Base-by-base conservation (phyloP, 2,329 filamentous ascomycete species). In the Xylariaceae sp. region DNA sequence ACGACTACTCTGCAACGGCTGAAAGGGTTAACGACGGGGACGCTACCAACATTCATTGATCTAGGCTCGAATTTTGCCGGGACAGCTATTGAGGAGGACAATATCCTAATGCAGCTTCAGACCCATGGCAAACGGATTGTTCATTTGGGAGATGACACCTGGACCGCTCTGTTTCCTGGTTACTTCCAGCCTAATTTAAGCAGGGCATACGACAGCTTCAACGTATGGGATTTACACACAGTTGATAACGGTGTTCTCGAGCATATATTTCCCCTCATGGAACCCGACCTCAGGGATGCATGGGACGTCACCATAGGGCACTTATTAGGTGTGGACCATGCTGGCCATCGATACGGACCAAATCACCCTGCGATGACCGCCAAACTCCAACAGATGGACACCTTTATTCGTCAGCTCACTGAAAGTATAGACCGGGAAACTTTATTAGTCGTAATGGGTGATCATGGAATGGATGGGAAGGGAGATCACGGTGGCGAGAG, bases 401-500 rank as follows among this genome's bases (percentile, higher is more conserved):
- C 69, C 0, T 86, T 96, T 29, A 78, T 97, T 54, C 81, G 84
- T 41, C 79, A 86, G 22, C 77, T 97, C 50, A 84, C 88, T 2
- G 76, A 80, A 0, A 75, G 76, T 3, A 75, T 99, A 16, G 92
- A 96, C 63, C 87, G 96, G 49, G 76, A 89, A 51, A 99, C 94
- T 0, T 76, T 99, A 19, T 76, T 99, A 34, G 84, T 99, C 18
- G 88, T 99, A 13, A 95, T 99, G 90, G 94, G 94, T n/a, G 94
- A 99, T 68, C 94, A 99, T 67, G 94, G 94, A 10, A 99, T 99
- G 94, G 94, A 99, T 70, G 77, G 82, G 56, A 97, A 99, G 74
- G 94, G 94, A 16, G 94, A 99, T 62, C 94, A 99, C 67, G 94
- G 94, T n/a, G 94, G 94, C 51, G 94, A 99, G 74, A 96, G 92